Percentiles rank a stretch among this genome's conserved stretches.
Evolutionary conservation across 495 filamentous ascomycete species (phyloP).

Genomic region (Friedmanniomyces simplex): DNA sequence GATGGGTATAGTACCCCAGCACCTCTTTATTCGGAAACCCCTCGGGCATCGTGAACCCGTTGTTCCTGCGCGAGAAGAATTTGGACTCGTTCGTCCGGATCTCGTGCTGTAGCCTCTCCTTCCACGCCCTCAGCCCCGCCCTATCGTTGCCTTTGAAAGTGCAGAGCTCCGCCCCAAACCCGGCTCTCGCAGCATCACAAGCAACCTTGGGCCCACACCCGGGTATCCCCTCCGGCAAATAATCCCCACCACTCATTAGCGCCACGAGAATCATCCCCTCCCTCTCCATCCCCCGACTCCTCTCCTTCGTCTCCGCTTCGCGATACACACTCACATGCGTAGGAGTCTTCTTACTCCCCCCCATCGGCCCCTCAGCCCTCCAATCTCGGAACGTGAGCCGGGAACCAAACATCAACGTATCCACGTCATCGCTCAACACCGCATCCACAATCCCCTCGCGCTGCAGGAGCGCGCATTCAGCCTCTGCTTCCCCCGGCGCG

Average conservation of each 20-base stretch:
- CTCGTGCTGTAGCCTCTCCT: slow-evolving; percentile 61
- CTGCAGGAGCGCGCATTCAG: slow-evolving; percentile 86
- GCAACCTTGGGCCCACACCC: slow-evolving; percentile 80
- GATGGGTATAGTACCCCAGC: slow-evolving; percentile 75
- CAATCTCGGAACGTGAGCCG: slow-evolving; percentile 69
- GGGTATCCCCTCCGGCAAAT: slow-evolving; percentile 78
- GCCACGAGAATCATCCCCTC: slow-evolving; percentile 92
- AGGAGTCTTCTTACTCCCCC: slow-evolving; percentile 50
- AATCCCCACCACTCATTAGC: slow-evolving; percentile 93
- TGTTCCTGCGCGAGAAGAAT: slow-evolving; percentile 66
- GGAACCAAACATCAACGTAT: slow-evolving; percentile 96
- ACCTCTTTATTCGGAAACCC: slow-evolving; percentile 70
- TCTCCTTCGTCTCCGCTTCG: slow-evolving; percentile 41
- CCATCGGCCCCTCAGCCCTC: slow-evolving; percentile 54
- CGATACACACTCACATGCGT: slow-evolving; percentile 83
- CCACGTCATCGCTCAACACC: slow-evolving; percentile 93
- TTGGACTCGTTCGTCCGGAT: slow-evolving; percentile 74
- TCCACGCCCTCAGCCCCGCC: slow-evolving; percentile 54
- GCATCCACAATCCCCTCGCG: slow-evolving; percentile 79
- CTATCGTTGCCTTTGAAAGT: slow-evolving; percentile 35
- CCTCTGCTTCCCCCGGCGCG: slow-evolving; percentile 93
- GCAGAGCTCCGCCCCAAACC: slow-evolving; percentile 74
- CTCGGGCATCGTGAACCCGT: slow-evolving; percentile 62
- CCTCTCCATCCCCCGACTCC: slow-evolving; percentile 50
- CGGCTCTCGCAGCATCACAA: slow-evolving; percentile 79